These are phyloP conservation scores for Tuber microsphaerosporum DNA, from an alignment of 495 filamentous ascomycete genomes.

Conservation along the genomic window DNA sequence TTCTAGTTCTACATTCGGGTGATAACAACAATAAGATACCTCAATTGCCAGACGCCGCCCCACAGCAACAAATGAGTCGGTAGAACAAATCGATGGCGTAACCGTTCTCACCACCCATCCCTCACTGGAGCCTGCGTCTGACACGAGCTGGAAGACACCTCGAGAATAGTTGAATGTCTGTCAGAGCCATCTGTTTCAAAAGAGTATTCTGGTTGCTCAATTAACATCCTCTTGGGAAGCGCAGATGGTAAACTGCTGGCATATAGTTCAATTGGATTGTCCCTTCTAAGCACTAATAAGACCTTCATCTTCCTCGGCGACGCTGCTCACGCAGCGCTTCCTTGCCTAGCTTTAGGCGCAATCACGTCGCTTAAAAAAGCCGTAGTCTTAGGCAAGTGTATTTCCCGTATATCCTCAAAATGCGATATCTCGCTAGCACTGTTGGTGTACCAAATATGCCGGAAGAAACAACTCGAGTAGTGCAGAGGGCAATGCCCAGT, in stretches of 20 bases:
- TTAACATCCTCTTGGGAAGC: background rate
- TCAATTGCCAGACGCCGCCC: background rate
- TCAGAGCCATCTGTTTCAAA: background rate
- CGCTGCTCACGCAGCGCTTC: too few relatives aligned
- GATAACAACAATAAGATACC: background rate
- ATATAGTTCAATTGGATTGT: background rate
- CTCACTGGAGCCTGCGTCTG: background rate
- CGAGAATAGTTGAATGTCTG: background rate
- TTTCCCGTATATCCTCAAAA: too few relatives aligned
- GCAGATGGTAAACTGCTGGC: background rate
- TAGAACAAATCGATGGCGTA: background rate
- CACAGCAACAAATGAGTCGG: background rate
- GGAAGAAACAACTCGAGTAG: too few relatives aligned
- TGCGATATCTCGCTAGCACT: too few relatives aligned
- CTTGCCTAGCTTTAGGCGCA: too few relatives aligned
- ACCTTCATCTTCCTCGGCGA: too few relatives aligned
- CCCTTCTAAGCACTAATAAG: background rate
- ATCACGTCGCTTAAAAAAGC: too few relatives aligned
- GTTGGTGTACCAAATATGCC: too few relatives aligned
- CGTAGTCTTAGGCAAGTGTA: too few relatives aligned
- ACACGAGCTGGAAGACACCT: background rate
- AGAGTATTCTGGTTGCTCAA: background rate
- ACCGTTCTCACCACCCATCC: background rate
- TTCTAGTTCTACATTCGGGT: background rate
- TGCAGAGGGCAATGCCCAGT: too few relatives aligned